Percentiles rank a stretch among this genome's conserved stretches.
Evolutionary conservation across 1,139 yeast genomes (phyloP).

Genomic region (Candida tropicalis): DNA sequence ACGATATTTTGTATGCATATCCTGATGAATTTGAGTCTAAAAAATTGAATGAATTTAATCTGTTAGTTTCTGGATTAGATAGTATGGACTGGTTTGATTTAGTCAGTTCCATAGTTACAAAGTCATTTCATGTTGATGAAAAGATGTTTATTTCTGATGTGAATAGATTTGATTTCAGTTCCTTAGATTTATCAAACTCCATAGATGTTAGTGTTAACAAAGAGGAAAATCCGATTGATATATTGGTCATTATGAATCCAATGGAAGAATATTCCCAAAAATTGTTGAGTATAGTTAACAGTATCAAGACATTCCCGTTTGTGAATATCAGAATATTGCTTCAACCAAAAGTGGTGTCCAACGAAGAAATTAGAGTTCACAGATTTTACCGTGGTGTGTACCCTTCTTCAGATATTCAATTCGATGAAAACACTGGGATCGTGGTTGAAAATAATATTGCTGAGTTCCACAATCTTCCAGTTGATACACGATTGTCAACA

Average conservation of each 20-base stretch:
- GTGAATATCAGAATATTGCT: conserved; percentile 57
- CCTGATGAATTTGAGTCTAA: conserved; percentile 29
- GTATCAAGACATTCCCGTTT: conserved; percentile 44
- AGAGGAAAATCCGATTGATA: conserved; percentile 39
- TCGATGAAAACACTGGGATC: conserved; percentile 38
- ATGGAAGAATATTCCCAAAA: conserved; percentile 68
- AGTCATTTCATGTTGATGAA: conserved; percentile 48
- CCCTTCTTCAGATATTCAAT: conserved; percentile 39
- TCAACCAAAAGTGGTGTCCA: conserved; percentile 50
- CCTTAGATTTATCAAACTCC: conserved; percentile 34
- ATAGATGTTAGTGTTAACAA: conserved; percentile 30
- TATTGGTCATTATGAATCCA: conserved; percentile 73
- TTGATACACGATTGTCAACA: conserved; percentile 52
- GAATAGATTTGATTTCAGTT: conserved; percentile 45
- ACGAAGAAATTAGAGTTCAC: conserved; percentile 48
- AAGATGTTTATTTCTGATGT: conserved; percentile 38
- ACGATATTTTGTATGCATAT: conserved; percentile 33
- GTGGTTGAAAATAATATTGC: conserved; percentile 18
- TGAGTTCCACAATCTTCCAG: conserved; percentile 40
- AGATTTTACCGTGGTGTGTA: conserved; percentile 60
- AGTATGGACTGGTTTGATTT: conserved; percentile 51
- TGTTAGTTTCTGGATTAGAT: conserved; percentile 10
- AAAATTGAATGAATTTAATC: conserved; percentile 25
- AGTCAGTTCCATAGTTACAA: conserved; percentile 43
- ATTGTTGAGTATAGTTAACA: conserved; percentile 50